Evolutionary conservation across 1,284 basidiomycete genomes (phyloP).

Genomic region (Inonotus hispidus): DNA sequence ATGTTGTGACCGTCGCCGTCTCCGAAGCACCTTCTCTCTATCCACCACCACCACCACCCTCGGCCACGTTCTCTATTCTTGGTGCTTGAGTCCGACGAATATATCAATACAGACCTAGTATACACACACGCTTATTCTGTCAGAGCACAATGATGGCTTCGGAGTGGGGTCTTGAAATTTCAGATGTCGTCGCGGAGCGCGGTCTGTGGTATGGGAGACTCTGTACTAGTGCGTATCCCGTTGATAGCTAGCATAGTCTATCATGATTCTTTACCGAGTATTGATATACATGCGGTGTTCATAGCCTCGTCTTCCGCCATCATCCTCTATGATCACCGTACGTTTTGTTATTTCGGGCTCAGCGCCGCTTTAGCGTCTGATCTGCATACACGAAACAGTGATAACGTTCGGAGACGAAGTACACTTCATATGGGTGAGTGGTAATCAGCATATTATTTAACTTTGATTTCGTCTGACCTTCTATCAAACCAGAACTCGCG

Average conservation of each 20-base stretch:
- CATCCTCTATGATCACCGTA: slow-evolving; percentile 14
- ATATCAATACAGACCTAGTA: not conserved
- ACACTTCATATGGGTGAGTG: slow-evolving; percentile 15
- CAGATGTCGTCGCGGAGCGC: not conserved
- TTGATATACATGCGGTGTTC: not conserved
- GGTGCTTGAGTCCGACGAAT: not conserved
- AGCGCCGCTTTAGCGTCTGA: not conserved
- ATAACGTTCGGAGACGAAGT: slow-evolving; percentile 16
- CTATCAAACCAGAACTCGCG: slow-evolving; percentile 5
- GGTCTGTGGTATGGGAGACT: slow-evolving; percentile 13
- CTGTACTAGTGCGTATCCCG: slow-evolving; percentile 9
- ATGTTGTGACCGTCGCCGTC: not conserved
- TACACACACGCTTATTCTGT: too few species aligned
- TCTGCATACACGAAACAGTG: not conserved
- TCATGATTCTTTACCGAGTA: too few species aligned
- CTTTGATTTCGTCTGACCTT: not conserved
- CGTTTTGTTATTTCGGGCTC: not conserved
- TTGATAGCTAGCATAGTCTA: not conserved
- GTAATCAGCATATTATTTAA: not conserved
- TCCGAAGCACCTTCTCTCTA: not conserved
- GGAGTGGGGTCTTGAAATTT: not conserved
- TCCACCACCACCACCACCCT: not conserved
- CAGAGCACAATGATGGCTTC: not conserved
- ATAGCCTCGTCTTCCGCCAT: slow-evolving; percentile 12
- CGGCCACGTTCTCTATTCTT: not conserved